Base-by-base conservation (phyloP, 805 yeast species). In the Nakazawaea sp. region DNA sequence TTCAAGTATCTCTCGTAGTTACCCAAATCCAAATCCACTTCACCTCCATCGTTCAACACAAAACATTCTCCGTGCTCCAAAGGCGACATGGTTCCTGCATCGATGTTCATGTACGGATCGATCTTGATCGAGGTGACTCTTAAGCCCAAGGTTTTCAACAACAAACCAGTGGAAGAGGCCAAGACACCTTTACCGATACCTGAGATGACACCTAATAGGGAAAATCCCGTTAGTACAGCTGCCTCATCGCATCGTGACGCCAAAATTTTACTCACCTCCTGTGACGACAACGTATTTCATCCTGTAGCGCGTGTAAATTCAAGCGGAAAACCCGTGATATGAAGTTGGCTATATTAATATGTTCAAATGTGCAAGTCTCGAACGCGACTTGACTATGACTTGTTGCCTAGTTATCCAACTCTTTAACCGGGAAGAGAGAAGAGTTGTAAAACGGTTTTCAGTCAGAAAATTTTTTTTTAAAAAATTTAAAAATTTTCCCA, bases 11-110 rank as follows among this genome's bases (percentile, higher is more conserved):
- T 80, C 69, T 92, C 99, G 62, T 92, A 92, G 66, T 92, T 92
- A 59, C 99, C 99, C 49, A 92, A 70, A 66, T 92, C 99, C 57
- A 92, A 75, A 66, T 92, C 99, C 32, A 90, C 96, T 66, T 92
- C 99, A 52, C 98, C 99, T 61, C 99, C 99, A 59, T 92, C 99
- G 60, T 90, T 85, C 55, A 92, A 72, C 36, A 92, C 97, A 59
- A 92, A 92, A 59, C 96, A 95, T 64, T 92, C 99, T 51, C 99
- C 98, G 58, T 92, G 99, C 63, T 92, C 99, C 56, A 92, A 70
- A 17, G 99, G 99, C 29, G 96, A 86, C 99, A 92, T 92, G 31
- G 99, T 92, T 52, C 99, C 99, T 27, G 99, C 99, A 67, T 92
- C 99, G 50, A 92, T 87, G 66, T 92, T 92, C 95, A 92, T 85